Conservation (phyloP, 2,329 filamentous ascomycete species). For the Penicillium vulpinum region DNA sequence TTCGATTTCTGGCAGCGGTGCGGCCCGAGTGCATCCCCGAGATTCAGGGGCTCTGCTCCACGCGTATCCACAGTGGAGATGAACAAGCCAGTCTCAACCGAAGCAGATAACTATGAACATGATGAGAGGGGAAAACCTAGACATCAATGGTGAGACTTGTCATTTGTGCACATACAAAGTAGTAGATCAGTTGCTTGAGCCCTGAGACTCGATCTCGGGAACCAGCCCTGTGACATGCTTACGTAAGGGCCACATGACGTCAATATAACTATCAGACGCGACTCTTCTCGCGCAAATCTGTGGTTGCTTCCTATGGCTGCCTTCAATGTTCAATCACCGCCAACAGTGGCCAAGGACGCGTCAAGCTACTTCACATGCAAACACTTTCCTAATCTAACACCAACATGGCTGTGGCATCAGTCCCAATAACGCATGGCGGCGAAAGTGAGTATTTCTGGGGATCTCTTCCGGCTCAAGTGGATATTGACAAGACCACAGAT, state of each 20-base stretch:
- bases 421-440: conserved; percentile 8
- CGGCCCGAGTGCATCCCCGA: neutral
- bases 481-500: conserved; percentile 11
- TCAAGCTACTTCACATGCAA: neutral
- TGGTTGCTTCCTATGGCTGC: neutral
- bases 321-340: neutral
- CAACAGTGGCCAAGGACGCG: neutral
- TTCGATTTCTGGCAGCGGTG: neutral
- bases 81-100: neutral
- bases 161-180: neutral
- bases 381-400: neutral
- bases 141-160: neutral
- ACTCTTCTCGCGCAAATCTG: neutral
- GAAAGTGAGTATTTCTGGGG: neutral
- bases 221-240: neutral
- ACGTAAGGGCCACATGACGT: conserved; percentile 1
- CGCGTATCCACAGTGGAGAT: neutral
- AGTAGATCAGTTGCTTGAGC: neutral
- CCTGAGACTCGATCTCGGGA: neutral
- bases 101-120: neutral
- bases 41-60: neutral
- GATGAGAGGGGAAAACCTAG: neutral
- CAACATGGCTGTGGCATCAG: conserved; percentile 2
- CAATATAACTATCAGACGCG: neutral
- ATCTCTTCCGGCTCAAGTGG: no score